These are phyloP conservation scores for Eragrostis tef DNA, from an alignment of 202 grass and related monocot genomes.

Conservation along the genomic window DNA sequence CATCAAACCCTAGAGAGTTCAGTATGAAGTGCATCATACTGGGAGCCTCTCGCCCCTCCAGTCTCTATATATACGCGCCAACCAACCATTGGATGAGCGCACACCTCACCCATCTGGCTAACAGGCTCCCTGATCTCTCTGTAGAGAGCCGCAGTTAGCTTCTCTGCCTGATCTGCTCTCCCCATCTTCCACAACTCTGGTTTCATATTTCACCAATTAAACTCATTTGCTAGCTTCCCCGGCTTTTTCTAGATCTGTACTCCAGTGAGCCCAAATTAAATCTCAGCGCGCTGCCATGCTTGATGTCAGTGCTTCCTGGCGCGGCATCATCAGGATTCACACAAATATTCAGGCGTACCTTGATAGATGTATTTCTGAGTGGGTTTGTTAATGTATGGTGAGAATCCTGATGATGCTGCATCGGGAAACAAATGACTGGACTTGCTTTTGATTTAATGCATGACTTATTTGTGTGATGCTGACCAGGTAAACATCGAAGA, in stretches of 20 bases:
- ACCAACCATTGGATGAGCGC: not conserved
- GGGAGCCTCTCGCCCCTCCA: not conserved
- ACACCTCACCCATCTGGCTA: not conserved
- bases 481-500: not conserved
- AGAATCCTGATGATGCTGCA: slow-evolving; percentile 50
- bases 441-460: not conserved
- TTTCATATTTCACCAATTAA: not conserved
- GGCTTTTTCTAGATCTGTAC: not conserved
- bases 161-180: not conserved
- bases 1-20: not conserved
- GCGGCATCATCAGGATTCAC: slow-evolving; percentile 41
- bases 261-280: not conserved
- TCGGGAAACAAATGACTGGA: slow-evolving; percentile 6
- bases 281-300: not conserved
- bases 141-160: not conserved
- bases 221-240: not conserved
- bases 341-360: not conserved
- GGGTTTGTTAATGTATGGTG: not conserved
- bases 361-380: not conserved
- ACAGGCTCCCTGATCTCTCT: not conserved
- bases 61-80: not conserved
- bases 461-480: not conserved
- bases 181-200: not conserved
- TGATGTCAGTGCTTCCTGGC: slow-evolving; percentile 15
- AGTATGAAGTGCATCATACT: not conserved